Base-by-base conservation (phyloP, 768 basidiomycete species). In the Pholiota microspora region DNA sequence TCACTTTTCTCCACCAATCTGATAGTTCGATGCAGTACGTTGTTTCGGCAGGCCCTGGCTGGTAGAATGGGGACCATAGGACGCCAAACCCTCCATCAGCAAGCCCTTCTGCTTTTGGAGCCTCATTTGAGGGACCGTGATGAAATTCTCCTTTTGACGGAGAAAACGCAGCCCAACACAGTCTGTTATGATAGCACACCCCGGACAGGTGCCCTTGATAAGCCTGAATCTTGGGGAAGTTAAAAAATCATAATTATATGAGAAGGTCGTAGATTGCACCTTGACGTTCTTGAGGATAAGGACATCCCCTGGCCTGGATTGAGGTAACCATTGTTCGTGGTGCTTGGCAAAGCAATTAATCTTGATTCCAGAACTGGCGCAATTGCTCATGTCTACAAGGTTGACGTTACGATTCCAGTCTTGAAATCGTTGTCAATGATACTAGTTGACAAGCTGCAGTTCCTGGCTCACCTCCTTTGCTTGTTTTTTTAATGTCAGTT, bases 121-220 rank as follows among this genome's bases (percentile, higher is more conserved):
- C 73, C 42, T 62, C 35, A n/a, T 67, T 72, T 38, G 66, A 61
- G 38, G 71, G 64, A 0, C 76, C 73, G 59, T 76, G 73, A 23
- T 70, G 70, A 27, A 75, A 59, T 46, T 67, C 65, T 21, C 75
- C 72, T 1, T 62, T 67, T 15, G 61, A 59, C 1, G 74, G 70
- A 31, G 78, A 74, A 48, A 78, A 87, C 27, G 82, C 71, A 3
- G 80, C 79, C 85, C 85, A 88, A 28, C 71, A 69, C 49, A 84
- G 63, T 55, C 67, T 74, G 59, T 79, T 72, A 24, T 67, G 38
- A 49, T 79, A 81, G 1, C 82, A 84, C 0, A 71, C 66, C 15
- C 77, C 80, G n/a, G 63, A 67, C 2, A 66, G 1, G 5, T 4
- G 27, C 1, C 72, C 72, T 2, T 68, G 34, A 46, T 63, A 77